A percentile compares a stretch with the other conserved stretches of the same genome.
These are phyloP conservation scores for Epichloe sylvatica DNA, from an alignment of 2,329 filamentous ascomycete species.

Conservation along the genomic window DNA sequence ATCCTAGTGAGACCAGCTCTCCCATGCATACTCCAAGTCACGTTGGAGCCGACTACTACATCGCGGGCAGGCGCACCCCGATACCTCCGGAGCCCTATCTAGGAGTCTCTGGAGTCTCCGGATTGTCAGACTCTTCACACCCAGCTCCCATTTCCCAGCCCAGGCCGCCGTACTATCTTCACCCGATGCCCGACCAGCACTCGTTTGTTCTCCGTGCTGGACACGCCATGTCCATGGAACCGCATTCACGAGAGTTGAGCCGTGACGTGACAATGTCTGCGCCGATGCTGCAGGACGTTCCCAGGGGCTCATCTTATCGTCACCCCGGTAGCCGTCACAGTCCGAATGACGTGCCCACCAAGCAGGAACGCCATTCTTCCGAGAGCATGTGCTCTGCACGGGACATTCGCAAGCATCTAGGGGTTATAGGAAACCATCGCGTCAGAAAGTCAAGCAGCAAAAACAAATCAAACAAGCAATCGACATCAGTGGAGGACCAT, in stretches of 20 bases:
- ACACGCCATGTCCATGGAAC: conserved; percentile 12
- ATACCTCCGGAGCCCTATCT: conserved; percentile 24
- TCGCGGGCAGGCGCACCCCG: conserved; percentile 25
- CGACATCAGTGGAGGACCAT: conserved; percentile 17
- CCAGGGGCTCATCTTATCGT: conserved; percentile 10
- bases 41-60: conserved; percentile 24
- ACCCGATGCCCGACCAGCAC: conserved; percentile 14
- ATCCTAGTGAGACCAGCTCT: conserved; percentile 29
- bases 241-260: conserved; percentile 14
- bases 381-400: conserved; percentile 3
- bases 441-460: conserved; percentile 15
- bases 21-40: conserved; percentile 29
- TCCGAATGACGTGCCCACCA: conserved; percentile 8
- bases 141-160: conserved; percentile 12
- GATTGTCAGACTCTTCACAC: conserved; percentile 20
- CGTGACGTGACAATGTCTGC: conserved; percentile 4
- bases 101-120: conserved; percentile 21
- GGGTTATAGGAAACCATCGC: conserved; percentile 9
- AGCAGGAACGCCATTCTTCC: neutral
- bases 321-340: conserved; percentile 12
- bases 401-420: conserved; percentile 10
- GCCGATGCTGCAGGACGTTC: conserved; percentile 14
- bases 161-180: conserved; percentile 16
- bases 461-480: conserved; percentile 6
- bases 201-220: conserved; percentile 13